Evolutionary conservation across 108 stramenopile species (phyloP), one percentile per base, ranked within the genome.

Genomic region (Cylindrotheca fusiformis): DNA sequence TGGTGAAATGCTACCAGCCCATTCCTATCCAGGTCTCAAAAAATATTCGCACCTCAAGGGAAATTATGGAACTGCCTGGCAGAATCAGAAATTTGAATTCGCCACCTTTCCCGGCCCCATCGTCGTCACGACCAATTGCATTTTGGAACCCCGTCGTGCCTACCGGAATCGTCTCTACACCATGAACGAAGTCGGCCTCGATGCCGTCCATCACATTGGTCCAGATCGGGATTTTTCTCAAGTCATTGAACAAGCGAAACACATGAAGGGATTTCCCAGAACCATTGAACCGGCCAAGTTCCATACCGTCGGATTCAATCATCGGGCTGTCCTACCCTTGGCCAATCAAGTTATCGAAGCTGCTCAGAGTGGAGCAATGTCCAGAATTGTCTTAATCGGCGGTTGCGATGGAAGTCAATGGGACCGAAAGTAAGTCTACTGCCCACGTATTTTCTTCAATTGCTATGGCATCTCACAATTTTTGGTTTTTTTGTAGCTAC

Each of bases 1-100:
- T 52, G 91, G 91, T 25, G 88, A 93, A 73, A 85, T 93, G 86
- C 68, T 90, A n/a, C 91, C 91, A 14, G 91, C 88, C 22, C 86
- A 89, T 76, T 48, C 67, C 32, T 90, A 93, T 73, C 91, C 91
- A 8, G 80, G 79, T 41, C 69, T 93, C 45, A 81, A 84, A 57
- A 82, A 80, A 52, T 90, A 75, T 56, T 27, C 63, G 20, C 91
- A 93, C 70, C 72, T 93, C 31, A 80, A 71, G 12, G 91, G 84
- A 6, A 85, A 89, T 45, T 93, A 83, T 55, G 91, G 91, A 8
- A 87, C 86, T 28, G 86, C 88, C 21, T 93, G 91, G 91, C 85
- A 89, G 53, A 80, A 79, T 63, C 91, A 93, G 74, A 88, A 91
- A 64, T 80, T 86, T 65, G 90, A 88, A 62, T 91, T 88, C 52